Conservation (phyloP, 179 eudicot species). For the Actinidia chinensis region DNA sequence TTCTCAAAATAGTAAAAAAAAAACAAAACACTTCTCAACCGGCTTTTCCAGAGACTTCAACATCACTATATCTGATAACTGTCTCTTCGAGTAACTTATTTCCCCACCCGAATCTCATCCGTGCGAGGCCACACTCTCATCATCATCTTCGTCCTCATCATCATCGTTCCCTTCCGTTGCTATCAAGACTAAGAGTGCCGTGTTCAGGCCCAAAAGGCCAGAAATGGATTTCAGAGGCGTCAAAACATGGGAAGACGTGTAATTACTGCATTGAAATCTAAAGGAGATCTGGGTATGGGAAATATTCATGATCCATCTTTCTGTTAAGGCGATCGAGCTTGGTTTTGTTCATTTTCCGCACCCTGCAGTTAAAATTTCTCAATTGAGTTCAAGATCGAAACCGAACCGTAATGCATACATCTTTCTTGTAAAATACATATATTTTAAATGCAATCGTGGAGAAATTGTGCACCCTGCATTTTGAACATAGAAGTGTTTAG, state of each 20-base stretch:
- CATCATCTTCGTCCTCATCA: conserved; percentile 23
- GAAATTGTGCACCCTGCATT: no score
- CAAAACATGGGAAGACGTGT: conserved; percentile 46
- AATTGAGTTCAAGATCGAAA: not conserved
- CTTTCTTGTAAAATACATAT: no score
- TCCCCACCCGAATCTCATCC: conserved; percentile 42
- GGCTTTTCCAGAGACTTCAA: conserved; percentile 22
- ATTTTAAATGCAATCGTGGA: no score
- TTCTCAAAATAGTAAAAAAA: no score
- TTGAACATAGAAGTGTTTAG: no score
- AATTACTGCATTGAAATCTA: conserved; percentile 33
- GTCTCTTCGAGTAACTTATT: conserved; percentile 59
- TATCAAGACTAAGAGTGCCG: conserved; percentile 32
- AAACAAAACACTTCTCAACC: conserved; percentile 14
- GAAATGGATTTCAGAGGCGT: conserved; percentile 76
- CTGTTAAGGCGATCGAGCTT: conserved; percentile 50
- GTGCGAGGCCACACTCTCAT: conserved; percentile 76
- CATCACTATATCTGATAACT: conserved; percentile 28
- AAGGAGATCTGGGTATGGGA: conserved; percentile 50
- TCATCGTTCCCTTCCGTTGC: conserved; percentile 45
- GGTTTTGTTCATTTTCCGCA: conserved; percentile 36
- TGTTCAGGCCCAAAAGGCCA: conserved; percentile 51
- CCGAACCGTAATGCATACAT: no score
- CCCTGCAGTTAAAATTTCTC: conserved; percentile 41
- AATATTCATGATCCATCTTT: conserved; percentile 38